Percentiles rank a stretch among this genome's conserved stretches.
phyloP scores from a whole-genome alignment of 352 stramenopile genomes.

The Phytopythium helicoides region DNA sequence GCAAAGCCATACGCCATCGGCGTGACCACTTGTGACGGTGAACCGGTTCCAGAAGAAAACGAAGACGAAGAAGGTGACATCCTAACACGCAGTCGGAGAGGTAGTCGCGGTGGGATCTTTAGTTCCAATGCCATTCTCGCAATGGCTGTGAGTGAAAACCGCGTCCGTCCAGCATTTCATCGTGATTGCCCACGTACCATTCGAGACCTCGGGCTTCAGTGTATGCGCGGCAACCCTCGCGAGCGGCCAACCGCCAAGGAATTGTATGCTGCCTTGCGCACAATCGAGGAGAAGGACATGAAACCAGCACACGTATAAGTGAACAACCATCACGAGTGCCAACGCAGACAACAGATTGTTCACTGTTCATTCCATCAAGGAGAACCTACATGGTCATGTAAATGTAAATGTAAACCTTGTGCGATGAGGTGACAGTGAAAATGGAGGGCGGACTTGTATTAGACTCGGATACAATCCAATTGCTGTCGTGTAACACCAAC shows the following conservation, averaged over 20 bases:
- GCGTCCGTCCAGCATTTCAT: constrained; percentile 33
- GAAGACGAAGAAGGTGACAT: constrained; percentile 4
- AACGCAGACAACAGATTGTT: too few relatives aligned
- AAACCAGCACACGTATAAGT: background rate
- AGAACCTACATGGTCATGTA: too few relatives aligned
- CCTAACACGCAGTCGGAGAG: background rate
- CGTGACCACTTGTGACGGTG: constrained; percentile 7
- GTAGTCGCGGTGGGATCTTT: constrained; percentile 7
- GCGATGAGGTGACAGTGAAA: background rate
- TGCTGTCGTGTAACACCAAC: too few relatives aligned
- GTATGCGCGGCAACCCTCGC: constrained; percentile 3
- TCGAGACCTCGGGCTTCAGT: constrained; percentile 19
- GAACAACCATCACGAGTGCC: too few relatives aligned
- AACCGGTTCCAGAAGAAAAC: background rate
- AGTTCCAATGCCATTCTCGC: constrained; percentile 40
- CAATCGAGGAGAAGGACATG: constrained; percentile 1
- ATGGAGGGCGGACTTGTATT: background rate
- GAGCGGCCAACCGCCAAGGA: constrained; percentile 5
- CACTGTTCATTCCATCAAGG: too few relatives aligned
- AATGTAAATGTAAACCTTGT: too few relatives aligned
- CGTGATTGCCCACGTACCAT: constrained; percentile 30
- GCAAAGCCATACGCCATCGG: constrained; percentile 35
- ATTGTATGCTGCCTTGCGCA: constrained; percentile 2
- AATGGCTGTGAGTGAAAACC: constrained; percentile 39
- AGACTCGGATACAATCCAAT: too few relatives aligned